These are phyloP conservation scores for Debaryomycetaceae sp. DNA, from an alignment of 1,139 yeast species.

Conservation along the genomic window DNA sequence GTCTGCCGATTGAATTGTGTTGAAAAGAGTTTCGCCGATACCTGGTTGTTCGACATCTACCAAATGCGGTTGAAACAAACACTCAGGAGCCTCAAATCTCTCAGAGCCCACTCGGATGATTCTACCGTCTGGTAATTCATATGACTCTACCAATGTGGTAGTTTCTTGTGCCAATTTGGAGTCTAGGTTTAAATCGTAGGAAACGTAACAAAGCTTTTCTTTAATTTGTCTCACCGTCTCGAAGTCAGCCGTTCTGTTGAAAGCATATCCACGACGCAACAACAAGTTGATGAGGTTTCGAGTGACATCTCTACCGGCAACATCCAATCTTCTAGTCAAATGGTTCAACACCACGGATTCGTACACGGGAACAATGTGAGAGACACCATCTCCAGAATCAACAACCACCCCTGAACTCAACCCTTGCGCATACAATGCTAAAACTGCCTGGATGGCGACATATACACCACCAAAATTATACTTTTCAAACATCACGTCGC, in stretches of 20 bases:
- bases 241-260: conserved; percentile 96
- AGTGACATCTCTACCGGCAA: conserved; percentile 98
- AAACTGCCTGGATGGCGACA: conserved; percentile 97
- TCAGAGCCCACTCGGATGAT: conserved; percentile 92
- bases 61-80: conserved; percentile 92
- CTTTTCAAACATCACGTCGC: conserved; percentile 95
- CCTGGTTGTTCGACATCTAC: conserved; percentile 99
- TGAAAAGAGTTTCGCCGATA: conserved; percentile 86
- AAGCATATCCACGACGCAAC: conserved; percentile 95
- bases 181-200: conserved; percentile 90
- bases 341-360: conserved; percentile 95
- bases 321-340: conserved; percentile 86
- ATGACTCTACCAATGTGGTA: conserved; percentile 84
- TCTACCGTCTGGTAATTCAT: conserved; percentile 96
- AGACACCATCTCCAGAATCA: conserved; percentile 85
- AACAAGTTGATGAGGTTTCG: conserved; percentile 86
- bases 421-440: conserved; percentile 96
- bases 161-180: conserved; percentile 87
- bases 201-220: conserved; percentile 92
- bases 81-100: conserved; percentile 97
- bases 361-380: conserved; percentile 97
- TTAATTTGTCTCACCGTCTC: conserved; percentile 98
- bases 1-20: conserved; percentile 91
- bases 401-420: conserved; percentile 97
- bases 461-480: conserved; percentile 95